Base-by-base conservation (phyloP, 2,329 filamentous ascomycete genomes). In the Aspergillus sojae region DNA sequence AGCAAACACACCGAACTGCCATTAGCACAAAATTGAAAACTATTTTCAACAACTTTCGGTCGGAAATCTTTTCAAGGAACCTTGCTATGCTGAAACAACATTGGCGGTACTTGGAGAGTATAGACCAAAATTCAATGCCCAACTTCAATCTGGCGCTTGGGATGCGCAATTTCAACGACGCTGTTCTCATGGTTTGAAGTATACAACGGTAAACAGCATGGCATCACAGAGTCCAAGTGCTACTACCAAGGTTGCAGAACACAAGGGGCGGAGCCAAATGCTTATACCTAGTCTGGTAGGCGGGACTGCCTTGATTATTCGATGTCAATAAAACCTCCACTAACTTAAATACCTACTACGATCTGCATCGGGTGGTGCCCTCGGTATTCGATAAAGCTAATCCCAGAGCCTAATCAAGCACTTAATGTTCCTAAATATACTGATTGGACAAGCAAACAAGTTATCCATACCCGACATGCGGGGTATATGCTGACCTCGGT, bases 221-320 rank as follows among this genome's bases (percentile, higher is more conserved):
- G 0, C 16, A 41, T 9, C 1, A 1, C 34, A 1, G 1, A 41
- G 7, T 6, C 6, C 9, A 10, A 4, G 0, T 41, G 0, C 7
- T 39, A 5, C 4, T 41, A 41, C 1, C 7, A 41, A n/a, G 6
- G 19, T 4, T n/a, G 3, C 19, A 19, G 1, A 41, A 10, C 2
- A 19, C 14, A 2, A n/a, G 16, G 6, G 4, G 16, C 3, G 16
- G 16, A 3, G 12, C 4, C 2, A 16, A 36, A 16, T 16, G 0
- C 5, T 36, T 36, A 16, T 2, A 36, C 34, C 5, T 36, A 16
- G 34, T 5, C 14, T 36, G 34, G 5, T 16, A 7, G 14, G 5
- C 34, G 14, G 14, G 5, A 7, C 34, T 36, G 12, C 14, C 34
- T 36, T 36, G 14, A 14, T 36, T 6, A 36, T 16, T 16, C 14